A percentile compares a stretch with the other conserved stretches of the same genome.
phyloP scores from a whole-genome alignment of 106 monocot species.

The Phalaenopsis aphrodite region DNA sequence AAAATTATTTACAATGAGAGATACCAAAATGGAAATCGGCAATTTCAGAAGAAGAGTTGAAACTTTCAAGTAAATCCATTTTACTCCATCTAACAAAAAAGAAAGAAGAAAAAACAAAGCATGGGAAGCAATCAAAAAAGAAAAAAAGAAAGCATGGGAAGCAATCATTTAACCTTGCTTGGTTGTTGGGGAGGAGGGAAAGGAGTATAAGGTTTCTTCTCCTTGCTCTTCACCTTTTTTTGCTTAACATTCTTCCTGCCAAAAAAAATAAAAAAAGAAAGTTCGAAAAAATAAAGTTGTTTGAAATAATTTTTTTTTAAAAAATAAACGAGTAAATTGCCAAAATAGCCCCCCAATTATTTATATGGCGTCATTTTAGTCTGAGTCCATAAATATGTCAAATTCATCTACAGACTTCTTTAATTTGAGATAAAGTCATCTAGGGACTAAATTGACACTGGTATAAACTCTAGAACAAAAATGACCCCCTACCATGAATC shows the following conservation, averaged over 20 bases:
- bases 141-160: background rate
- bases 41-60: background rate
- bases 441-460: too few relatives aligned
- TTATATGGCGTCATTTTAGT: too few relatives aligned
- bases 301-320: too few relatives aligned
- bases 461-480: too few relatives aligned
- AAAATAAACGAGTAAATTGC: too few relatives aligned
- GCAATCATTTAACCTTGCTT: conserved; percentile 64
- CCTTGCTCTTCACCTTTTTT: conserved; percentile 71
- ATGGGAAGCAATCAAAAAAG: background rate
- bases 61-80: background rate
- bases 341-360: too few relatives aligned
- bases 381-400: too few relatives aligned
- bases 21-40: background rate
- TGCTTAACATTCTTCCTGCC: conserved; percentile 94
- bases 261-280: conserved; percentile 6
- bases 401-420: too few relatives aligned
- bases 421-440: too few relatives aligned
- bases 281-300: too few relatives aligned
- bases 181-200: conserved; percentile 97
- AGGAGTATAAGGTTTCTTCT: conserved; percentile 97
- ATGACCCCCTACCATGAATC: too few relatives aligned
- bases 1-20: background rate
- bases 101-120: background rate
- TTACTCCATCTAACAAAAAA: background rate